These are phyloP conservation scores for Mortierella polycephala DNA, from an alignment of 371 early-diverging fungal species.

Conservation along the genomic window DNA sequence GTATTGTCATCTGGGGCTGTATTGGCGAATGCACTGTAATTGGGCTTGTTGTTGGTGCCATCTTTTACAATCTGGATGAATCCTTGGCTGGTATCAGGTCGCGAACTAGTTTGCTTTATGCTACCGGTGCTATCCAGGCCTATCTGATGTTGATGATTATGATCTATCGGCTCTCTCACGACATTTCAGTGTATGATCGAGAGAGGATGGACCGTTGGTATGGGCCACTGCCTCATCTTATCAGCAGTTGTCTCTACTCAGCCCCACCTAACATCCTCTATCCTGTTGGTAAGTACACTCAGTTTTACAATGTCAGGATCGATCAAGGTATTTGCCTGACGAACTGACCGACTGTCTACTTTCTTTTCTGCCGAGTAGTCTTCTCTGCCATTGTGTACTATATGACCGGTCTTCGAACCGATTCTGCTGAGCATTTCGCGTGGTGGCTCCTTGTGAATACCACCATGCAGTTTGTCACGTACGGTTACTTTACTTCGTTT, in stretches of 20 bases:
- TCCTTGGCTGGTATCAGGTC: conserved; percentile 32
- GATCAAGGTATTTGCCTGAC: too few relatives aligned
- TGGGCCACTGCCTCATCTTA: conserved; percentile 41
- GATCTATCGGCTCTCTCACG: conserved; percentile 37
- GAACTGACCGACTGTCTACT: neutral
- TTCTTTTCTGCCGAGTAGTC: conserved; percentile 10
- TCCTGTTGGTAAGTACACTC: conserved; percentile 22
- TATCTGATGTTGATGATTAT: conserved; percentile 44
- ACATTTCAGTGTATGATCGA: conserved; percentile 44
- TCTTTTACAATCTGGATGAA: conserved; percentile 35
- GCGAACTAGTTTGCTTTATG: conserved; percentile 25
- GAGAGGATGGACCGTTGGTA: conserved; percentile 54
- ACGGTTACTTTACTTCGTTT: neutral
- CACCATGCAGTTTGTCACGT: conserved; percentile 45
- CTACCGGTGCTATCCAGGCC: conserved; percentile 31
- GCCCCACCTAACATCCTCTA: conserved; percentile 39
- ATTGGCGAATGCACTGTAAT: conserved; percentile 42
- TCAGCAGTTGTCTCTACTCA: conserved; percentile 34
- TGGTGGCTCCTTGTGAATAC: conserved; percentile 48
- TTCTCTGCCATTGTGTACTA: conserved; percentile 46
- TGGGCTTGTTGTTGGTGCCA: conserved; percentile 33
- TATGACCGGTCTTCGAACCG: conserved; percentile 38
- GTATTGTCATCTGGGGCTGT: conserved; percentile 43
- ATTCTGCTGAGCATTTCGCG: conserved; percentile 28
- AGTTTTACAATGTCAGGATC: too few relatives aligned